Base-by-base conservation (phyloP, 257 asterid genomes). In the Ajuga chamaepitys region DNA sequence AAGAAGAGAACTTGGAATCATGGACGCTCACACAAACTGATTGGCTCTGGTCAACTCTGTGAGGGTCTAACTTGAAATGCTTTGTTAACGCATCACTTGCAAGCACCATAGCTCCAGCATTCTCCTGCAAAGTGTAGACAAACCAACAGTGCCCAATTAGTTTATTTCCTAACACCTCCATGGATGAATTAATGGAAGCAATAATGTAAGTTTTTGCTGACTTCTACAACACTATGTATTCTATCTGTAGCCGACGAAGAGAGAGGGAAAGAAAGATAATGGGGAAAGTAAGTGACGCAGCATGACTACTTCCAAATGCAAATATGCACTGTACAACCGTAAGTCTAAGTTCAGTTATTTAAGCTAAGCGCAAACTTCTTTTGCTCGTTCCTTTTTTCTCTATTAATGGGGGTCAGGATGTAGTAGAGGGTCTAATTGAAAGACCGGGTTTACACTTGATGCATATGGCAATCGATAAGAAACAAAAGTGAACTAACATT, bases 41-140 rank as follows among this genome's bases (percentile, higher is more conserved):
- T 52, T 67, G 81, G 57, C 50, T 75, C 68, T 45, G 75, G 57
- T 76, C 75, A 46, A 67, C 71, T 56, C 70, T 51, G 41, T 51
- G 71, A 14, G 77, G 69, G 24, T 73, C 82, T 70, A 71, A 63
- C 82, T 77, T 80, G 74, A 74, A 55, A 59, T 74, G 80, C 76
- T 80, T 80, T 40, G 59, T 9, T 47, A 70, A 56, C 47, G 62
- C 66, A 58, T 67, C 82, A 8, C 30, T 76, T 5, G 76, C 30
- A 50, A 73, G 7, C 74, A 70, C 55, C 42, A 73, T 45, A 13
- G 82, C 68, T 51, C 82, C 78, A 26, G 34, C 74, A 28, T 68
- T 48, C 59, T 73, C 85, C 80, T 79, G 76, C 66, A 68, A 73
- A 62, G 47, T 44, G 44, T 16, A 50, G 20, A 71, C 24, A 28